These are phyloP conservation scores for Malassezia cuniculi DNA, from an alignment of 1,284 basidiomycete species.

Conservation along the genomic window DNA sequence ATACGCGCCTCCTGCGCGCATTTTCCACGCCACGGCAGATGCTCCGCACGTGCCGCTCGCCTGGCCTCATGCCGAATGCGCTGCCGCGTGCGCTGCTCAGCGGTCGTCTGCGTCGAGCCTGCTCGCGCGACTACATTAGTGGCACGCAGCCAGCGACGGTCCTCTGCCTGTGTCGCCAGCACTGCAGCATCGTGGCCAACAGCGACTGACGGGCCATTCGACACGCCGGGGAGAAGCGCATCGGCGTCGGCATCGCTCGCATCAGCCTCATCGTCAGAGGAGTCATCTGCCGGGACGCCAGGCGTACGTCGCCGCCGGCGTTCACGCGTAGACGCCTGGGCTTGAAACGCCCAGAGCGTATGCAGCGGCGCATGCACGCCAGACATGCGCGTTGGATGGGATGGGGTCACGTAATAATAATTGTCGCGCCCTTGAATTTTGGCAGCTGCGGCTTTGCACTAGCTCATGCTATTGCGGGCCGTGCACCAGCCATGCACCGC, in stretches of 20 bases:
- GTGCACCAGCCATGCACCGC: too few relatives aligned
- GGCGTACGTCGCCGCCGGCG: background rate
- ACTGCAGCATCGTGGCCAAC: background rate
- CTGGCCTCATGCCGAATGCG: slow-evolving; percentile 8
- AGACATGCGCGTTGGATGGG: too few relatives aligned
- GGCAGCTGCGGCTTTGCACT: too few relatives aligned
- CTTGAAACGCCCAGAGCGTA: slow-evolving; percentile 10
- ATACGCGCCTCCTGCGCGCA: slow-evolving; percentile 24
- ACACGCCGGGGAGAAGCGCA: background rate
- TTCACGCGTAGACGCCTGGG: slow-evolving; percentile 10
- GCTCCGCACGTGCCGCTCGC: slow-evolving; percentile 22
- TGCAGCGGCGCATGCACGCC: background rate
- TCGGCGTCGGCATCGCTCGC: background rate
- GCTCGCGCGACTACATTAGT: slow-evolving; percentile 16
- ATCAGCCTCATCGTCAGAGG: slow-evolving; percentile 6
- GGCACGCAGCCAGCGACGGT: slow-evolving; percentile 11
- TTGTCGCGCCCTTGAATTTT: too few relatives aligned
- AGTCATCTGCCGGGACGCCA: background rate
- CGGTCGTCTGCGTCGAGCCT: slow-evolving; percentile 11
- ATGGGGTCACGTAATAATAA: too few relatives aligned
- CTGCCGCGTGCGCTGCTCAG: slow-evolving; percentile 8
- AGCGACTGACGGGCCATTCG: background rate
- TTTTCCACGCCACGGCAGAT: slow-evolving; percentile 20
- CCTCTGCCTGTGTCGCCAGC: slow-evolving; percentile 7
- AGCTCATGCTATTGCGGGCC: too few relatives aligned